phyloP scores from a whole-genome alignment of 75 land plant species.

The Pinus tabuliformis region DNA sequence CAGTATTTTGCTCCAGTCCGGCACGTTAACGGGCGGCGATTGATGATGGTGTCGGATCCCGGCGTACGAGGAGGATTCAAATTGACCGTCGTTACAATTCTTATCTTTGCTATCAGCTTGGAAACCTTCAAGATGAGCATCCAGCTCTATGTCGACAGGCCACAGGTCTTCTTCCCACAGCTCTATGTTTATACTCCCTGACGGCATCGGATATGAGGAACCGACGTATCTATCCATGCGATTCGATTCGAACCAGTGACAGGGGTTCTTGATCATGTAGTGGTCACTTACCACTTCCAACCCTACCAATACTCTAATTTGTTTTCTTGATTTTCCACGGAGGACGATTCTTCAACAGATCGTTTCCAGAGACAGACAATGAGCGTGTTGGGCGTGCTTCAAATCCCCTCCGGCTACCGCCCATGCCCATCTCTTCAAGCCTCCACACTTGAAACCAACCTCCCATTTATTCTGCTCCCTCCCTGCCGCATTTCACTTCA shows the following conservation, averaged over 20 bases:
- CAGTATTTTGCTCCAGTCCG: too few species aligned
- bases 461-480: background rate
- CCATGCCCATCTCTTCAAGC: too few species aligned
- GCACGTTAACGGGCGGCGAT: too few species aligned
- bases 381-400: too few species aligned
- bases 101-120: too few species aligned
- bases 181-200: background rate
- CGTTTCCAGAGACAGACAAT: too few species aligned
- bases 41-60: too few species aligned
- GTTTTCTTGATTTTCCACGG: too few species aligned
- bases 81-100: too few species aligned
- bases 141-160: constrained; percentile 17
- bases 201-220: background rate
- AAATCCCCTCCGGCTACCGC: too few species aligned
- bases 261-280: background rate
- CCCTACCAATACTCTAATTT: constrained; percentile 4
- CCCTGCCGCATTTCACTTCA: background rate
- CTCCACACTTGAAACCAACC: background rate
- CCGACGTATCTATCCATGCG: background rate
- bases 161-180: constrained; percentile 5
- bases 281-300: background rate
- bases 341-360: too few species aligned
- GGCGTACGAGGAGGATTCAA: too few species aligned
- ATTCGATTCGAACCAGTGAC: background rate
- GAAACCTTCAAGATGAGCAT: constrained; percentile 5